Base-by-base conservation (phyloP, 805 yeast genomes). In the Blastobotrys chiropterorum region DNA sequence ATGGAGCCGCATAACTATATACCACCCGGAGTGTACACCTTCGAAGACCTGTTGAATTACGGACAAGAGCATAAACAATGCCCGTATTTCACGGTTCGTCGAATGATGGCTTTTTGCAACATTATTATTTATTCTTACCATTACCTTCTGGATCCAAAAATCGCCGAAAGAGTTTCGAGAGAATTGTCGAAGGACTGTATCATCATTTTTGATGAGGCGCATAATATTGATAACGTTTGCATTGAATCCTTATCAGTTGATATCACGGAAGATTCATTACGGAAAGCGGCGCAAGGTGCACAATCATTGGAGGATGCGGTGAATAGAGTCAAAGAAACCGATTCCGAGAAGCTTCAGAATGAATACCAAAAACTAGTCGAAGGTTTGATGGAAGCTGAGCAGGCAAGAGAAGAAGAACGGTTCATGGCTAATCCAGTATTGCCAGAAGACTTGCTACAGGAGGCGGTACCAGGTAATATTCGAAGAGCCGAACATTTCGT, bases 171-270 rank as follows among this genome's bases (percentile, higher is more conserved):
- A 55, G 99, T 94, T 17, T 90, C 97, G 3, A 81, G 78, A 56
- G 98, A 94, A 64, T 77, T 94, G 48, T 86, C 96, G 16, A 88
- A 90, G 59, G 98, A 94, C 63, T 80, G 95, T 50, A 94, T 94
- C 54, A 86, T 94, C 56, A 95, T 94, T 40, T 94, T 94, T 65
- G 99, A 94, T 71, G 99, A 94, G 72, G 99, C 99, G 46, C 99
- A 94, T 68, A 94, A 94, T 70, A 94, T 94, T 52, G 99, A 94
- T 75, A 94, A 94, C 74, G 99, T 94, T 52, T 94, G 99, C 72
- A 94, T 94, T 53, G 99, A 94, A 68, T 87, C 98, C 0, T 69
- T 94, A 42, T 88, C 97, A 3, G 76, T 94, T 47, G 98, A 94
- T 65, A 72, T 94, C 57, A 94, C 97, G 0, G 96, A 90, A 60